These are phyloP conservation scores for Mallotus nudiflorus DNA, from an alignment of 345 rosid species.

Conservation along the genomic window DNA sequence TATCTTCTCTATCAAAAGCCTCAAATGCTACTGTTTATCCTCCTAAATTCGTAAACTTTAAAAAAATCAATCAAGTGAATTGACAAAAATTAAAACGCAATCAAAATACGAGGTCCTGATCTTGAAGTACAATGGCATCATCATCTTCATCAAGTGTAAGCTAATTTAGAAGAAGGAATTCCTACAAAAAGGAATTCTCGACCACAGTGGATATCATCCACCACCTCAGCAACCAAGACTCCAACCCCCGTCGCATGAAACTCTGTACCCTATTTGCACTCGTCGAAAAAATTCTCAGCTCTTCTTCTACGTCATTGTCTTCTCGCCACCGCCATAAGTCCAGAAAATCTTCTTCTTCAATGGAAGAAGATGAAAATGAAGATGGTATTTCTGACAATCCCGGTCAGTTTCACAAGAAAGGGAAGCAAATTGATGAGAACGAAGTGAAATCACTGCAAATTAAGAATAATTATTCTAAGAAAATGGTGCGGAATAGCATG, in stretches of 20 bases:
- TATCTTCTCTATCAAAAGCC: too few species aligned
- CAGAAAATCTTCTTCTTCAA: neutral
- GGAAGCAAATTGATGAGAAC: conserved; percentile 34
- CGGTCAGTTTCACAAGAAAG: conserved; percentile 30
- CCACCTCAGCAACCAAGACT: conserved; percentile 50
- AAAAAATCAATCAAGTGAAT: too few species aligned
- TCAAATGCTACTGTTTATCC: too few species aligned
- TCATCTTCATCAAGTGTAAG: too few species aligned
- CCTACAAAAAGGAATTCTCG: conserved; percentile 27
- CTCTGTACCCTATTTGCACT: conserved; percentile 36
- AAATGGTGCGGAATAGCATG: conserved; percentile 1
- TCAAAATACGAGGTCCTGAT: too few species aligned
- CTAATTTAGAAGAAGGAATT: too few species aligned
- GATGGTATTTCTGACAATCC: conserved; percentile 16
- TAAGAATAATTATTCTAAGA: conserved; percentile 41
- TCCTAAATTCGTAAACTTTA: too few species aligned
- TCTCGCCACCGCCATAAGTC: neutral
- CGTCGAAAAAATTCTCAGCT: conserved; percentile 36
- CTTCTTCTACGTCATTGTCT: neutral
- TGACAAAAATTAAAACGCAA: too few species aligned
- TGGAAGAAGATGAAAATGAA: conserved; percentile 32
- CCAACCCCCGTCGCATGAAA: conserved; percentile 42
- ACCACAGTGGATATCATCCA: conserved; percentile 55
- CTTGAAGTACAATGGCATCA: too few species aligned
- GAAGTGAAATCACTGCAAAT: conserved; percentile 50